phyloP scores from a whole-genome alignment of 495 filamentous ascomycete species.

The Hyaloscypha bicolor region DNA sequence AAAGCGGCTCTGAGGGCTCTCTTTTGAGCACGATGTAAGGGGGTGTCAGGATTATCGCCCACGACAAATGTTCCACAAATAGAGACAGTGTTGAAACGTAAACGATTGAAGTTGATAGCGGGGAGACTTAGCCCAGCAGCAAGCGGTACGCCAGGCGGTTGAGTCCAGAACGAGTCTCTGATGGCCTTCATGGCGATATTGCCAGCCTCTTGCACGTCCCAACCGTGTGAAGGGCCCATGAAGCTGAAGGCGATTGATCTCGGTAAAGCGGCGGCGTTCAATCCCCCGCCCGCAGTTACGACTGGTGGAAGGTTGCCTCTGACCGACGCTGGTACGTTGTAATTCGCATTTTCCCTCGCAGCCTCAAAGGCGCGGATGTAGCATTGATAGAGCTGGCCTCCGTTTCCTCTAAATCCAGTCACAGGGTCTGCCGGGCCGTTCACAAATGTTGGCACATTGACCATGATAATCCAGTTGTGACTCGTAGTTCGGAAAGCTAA shows the following conservation, averaged over 20 bases:
- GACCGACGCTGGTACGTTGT: too few species aligned
- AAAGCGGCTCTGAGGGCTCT: too few species aligned
- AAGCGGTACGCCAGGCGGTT: neutral
- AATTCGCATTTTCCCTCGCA: neutral
- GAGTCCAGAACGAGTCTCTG: neutral
- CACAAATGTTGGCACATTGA: neutral
- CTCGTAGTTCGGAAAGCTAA: neutral
- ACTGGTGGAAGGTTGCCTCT: neutral
- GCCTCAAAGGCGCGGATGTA: neutral
- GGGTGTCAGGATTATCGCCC: too few species aligned
- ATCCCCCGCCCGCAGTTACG: neutral
- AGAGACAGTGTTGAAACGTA: too few species aligned
- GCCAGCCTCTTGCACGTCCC: neutral
- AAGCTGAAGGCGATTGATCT: neutral
- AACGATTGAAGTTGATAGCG: too few species aligned
- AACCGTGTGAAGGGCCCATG: neutral
- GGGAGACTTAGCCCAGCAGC: too few species aligned
- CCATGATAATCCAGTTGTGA: neutral
- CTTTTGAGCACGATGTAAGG: too few species aligned
- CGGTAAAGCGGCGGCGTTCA: neutral
- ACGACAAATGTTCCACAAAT: too few species aligned
- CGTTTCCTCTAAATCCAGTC: neutral
- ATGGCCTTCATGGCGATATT: neutral
- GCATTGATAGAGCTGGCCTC: neutral
- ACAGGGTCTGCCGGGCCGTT: neutral